Evolutionary conservation across 176 grass and related monocot species (phyloP).

Genomic region (Phragmites australis): DNA sequence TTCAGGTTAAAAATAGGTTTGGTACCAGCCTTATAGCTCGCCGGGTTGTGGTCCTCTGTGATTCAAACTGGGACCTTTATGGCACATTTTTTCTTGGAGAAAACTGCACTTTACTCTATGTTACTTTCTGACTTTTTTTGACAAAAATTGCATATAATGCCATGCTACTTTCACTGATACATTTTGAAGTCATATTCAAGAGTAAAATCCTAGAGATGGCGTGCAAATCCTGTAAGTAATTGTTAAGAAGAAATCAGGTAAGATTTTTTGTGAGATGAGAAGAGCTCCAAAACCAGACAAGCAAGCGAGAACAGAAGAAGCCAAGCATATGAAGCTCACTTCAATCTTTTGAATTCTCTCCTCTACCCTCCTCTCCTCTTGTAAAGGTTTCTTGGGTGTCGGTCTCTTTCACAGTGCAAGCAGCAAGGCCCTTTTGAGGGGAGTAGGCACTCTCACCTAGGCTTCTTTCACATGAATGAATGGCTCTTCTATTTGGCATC

Average conservation of each 20-base stretch:
- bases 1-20: conserved; percentile 28
- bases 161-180: neutral
- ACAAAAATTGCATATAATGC: neutral
- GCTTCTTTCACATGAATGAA: conserved; percentile 3
- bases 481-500: neutral
- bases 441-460: conserved; percentile 7
- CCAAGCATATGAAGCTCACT: conserved; percentile 31
- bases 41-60: conserved; percentile 20
- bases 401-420: conserved; percentile 24
- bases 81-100: neutral
- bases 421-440: neutral
- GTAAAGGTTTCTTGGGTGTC: conserved; percentile 36
- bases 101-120: conserved; percentile 9
- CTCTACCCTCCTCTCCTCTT: neutral
- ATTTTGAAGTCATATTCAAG: neutral
- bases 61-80: neutral
- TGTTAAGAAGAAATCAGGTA: neutral
- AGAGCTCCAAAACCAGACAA: neutral
- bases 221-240: neutral
- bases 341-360: conserved; percentile 33
- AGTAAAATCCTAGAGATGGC: neutral
- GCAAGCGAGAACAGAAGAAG: conserved; percentile 7
- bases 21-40: conserved; percentile 18
- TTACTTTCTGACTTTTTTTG: neutral
- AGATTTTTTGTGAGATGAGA: neutral